phyloP scores from a whole-genome alignment of 208 protist genomes.

The Leptomonas pyrrhocoris region DNA sequence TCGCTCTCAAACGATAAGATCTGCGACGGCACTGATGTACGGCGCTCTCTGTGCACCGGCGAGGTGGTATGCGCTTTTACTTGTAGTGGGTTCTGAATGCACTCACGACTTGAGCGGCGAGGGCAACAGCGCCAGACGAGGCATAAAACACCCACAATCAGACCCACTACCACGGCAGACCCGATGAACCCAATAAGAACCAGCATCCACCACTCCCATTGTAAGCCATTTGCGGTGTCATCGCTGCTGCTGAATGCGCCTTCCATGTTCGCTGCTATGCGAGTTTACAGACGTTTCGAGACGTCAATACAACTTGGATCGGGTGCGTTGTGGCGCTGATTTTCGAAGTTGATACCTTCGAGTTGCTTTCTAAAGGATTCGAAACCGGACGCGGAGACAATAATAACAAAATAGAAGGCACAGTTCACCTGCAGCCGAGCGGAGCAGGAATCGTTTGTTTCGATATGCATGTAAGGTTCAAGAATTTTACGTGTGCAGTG shows the following conservation, averaged over 20 bases:
- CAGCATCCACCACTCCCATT: conserved; percentile 14
- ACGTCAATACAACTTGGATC: too few relatives aligned
- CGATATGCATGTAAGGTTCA: too few relatives aligned
- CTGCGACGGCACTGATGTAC: background rate
- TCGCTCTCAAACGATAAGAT: too few relatives aligned
- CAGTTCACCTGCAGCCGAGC: too few relatives aligned
- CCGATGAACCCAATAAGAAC: background rate
- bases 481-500: too few relatives aligned
- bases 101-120: background rate
- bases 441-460: too few relatives aligned
- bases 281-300: too few relatives aligned
- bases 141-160: background rate
- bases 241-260: background rate
- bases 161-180: background rate
- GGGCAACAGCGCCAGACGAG: background rate
- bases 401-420: too few relatives aligned
- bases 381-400: too few relatives aligned
- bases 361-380: too few relatives aligned
- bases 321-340: too few relatives aligned
- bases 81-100: background rate
- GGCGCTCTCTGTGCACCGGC: background rate
- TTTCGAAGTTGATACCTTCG: too few relatives aligned
- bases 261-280: background rate
- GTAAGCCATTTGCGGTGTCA: background rate
- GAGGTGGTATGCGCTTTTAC: background rate